Percentiles rank a stretch among this genome's conserved stretches.
phyloP scores from a whole-genome alignment of 495 filamentous ascomycete species.

The Penicillium canescens region DNA sequence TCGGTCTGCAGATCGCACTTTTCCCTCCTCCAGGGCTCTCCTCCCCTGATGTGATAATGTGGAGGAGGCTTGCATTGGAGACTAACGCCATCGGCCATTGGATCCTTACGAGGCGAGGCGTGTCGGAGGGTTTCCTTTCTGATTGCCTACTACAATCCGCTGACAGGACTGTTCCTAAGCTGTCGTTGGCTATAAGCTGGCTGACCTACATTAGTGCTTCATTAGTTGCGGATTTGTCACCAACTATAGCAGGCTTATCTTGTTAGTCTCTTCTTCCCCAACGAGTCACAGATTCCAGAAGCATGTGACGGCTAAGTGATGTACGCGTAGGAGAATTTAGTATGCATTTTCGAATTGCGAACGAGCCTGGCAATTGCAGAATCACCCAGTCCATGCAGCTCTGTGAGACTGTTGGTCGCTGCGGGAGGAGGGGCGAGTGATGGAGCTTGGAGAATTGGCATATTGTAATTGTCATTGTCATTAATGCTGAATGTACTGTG shows the following conservation, averaged over 20 bases:
- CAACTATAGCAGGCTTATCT: not conserved
- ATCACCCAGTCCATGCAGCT: slow-evolving; percentile 18
- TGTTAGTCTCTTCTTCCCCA: not conserved
- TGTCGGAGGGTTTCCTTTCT: not conserved
- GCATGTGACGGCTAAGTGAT: slow-evolving; percentile 3
- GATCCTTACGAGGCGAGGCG: slow-evolving; percentile 1
- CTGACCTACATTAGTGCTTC: slow-evolving; percentile 7
- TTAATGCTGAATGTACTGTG: not conserved
- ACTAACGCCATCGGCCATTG: slow-evolving; percentile 11
- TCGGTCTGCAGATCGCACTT: slow-evolving; percentile 21
- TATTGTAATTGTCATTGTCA: not conserved
- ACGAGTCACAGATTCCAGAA: not conserved
- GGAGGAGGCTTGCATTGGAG: slow-evolving; percentile 26
- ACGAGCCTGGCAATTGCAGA: slow-evolving; percentile 20
- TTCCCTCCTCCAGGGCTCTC: slow-evolving; percentile 1
- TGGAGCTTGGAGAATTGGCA: not conserved
- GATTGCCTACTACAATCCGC: not conserved
- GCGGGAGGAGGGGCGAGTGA: slow-evolving; percentile 8
- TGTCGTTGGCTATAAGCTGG: not conserved
- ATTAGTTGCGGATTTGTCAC: not conserved
- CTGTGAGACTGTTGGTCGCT: slow-evolving; percentile 9
- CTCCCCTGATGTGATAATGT: slow-evolving; percentile 23
- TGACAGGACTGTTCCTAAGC: not conserved
- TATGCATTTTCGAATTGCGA: slow-evolving; percentile 4
- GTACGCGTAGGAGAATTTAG: slow-evolving; percentile 1